A percentile compares a stretch with the other conserved stretches of the same genome.
phyloP scores from a whole-genome alignment of 202 grass and related monocot genomes.

The Cymbopogon flexuosus region DNA sequence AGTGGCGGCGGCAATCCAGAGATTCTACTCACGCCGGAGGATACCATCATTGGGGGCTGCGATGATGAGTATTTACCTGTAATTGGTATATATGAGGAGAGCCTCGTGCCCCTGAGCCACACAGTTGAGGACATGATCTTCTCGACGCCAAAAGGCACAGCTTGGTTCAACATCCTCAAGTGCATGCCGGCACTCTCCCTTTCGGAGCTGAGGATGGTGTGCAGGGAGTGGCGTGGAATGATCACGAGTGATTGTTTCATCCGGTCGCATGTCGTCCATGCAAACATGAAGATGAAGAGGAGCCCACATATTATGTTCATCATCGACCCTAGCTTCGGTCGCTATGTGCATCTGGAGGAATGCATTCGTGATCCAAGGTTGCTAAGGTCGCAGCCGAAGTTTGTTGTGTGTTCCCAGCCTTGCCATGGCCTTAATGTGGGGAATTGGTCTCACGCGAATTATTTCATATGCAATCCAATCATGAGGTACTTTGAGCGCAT shows the following conservation, averaged over 20 bases:
- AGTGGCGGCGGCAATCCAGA: neutral
- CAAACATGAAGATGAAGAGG: neutral
- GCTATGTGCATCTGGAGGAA: neutral
- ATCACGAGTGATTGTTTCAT: neutral
- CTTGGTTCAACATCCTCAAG: conserved; percentile 29
- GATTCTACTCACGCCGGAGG: conserved; percentile 8
- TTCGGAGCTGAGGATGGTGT: neutral
- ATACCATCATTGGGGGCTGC: neutral
- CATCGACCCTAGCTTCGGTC: neutral
- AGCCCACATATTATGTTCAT: neutral
- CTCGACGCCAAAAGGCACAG: neutral
- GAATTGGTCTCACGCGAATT: neutral
- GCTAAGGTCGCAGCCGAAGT: too few relatives aligned
- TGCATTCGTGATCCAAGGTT: neutral
- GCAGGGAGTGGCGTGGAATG: neutral
- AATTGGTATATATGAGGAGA: neutral
- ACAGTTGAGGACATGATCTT: neutral
- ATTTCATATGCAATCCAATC: conserved; percentile 19
- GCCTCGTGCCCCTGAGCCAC: neutral
- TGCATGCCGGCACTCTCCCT: neutral
- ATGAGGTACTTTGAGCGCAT: neutral
- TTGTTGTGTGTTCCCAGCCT: conserved; percentile 2
- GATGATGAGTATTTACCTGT: neutral
- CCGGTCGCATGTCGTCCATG: neutral
- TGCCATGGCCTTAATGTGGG: conserved; percentile 23